A percentile compares a stretch with the other conserved stretches of the same genome.
These are phyloP conservation scores for Plasmodium knowlesi DNA, from an alignment of 169 alveolate genomes.

Conservation along the genomic window DNA sequence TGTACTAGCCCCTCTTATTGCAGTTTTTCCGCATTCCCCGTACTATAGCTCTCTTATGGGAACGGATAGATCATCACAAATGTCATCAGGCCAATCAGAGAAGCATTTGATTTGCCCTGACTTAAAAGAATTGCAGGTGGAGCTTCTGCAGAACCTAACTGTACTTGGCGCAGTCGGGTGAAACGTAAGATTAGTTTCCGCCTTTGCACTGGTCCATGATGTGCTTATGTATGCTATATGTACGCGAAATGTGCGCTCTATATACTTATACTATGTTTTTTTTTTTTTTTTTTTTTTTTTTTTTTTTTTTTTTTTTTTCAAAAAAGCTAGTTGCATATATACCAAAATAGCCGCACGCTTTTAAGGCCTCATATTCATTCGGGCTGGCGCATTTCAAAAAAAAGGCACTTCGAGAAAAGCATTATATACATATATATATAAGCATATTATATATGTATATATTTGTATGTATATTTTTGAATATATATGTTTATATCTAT, in stretches of 20 bases:
- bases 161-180: background rate
- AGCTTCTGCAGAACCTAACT: background rate
- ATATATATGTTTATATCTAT: background rate
- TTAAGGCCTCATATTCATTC: background rate
- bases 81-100: background rate
- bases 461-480: background rate
- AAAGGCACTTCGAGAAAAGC: background rate
- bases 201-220: background rate
- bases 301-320: background rate
- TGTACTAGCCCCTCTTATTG: background rate
- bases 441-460: background rate
- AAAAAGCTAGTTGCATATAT: conserved; percentile 7
- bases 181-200: background rate
- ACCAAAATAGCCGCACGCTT: background rate
- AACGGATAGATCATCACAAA: background rate
- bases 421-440: background rate
- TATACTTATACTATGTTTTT: background rate
- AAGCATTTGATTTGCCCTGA: background rate
- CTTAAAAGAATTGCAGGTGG: background rate
- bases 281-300: background rate
- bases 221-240: background rate
- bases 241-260: background rate
- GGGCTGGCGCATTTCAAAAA: background rate
- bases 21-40: background rate
- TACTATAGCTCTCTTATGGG: background rate